Evolutionary conservation across 192 early-diverging fungal species (phyloP).

Genomic region (Geranomyces michiganensis): DNA sequence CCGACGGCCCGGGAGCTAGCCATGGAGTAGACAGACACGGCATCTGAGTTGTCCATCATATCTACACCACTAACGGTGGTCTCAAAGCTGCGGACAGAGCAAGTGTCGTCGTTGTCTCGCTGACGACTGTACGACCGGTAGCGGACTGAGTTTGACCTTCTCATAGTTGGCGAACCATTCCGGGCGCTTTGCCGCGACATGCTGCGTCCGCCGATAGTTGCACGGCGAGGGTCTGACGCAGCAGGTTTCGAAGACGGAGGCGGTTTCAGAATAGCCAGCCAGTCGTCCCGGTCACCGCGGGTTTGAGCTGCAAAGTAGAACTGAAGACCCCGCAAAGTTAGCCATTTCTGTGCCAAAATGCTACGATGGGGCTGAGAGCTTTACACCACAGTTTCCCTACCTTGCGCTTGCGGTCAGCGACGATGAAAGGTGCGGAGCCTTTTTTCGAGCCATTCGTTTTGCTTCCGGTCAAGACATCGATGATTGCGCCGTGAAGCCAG

Average conservation of each 20-base stretch:
- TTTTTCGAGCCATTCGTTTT: conserved; percentile 17
- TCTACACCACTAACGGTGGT: conserved; percentile 8
- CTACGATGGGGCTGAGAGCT: neutral
- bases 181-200: conserved; percentile 2
- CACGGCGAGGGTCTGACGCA: conserved; percentile 11
- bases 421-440: conserved; percentile 24
- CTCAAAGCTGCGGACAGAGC: conserved; percentile 28
- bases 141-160: conserved; percentile 10
- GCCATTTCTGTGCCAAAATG: neutral
- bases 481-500: conserved; percentile 32
- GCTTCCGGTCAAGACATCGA: conserved; percentile 19
- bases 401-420: conserved; percentile 18
- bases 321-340: conserved; percentile 22
- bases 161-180: conserved; percentile 1
- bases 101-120: conserved; percentile 31
- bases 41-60: conserved; percentile 34
- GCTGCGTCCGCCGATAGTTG: conserved; percentile 14
- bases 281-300: conserved; percentile 49
- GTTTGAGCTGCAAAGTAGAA: conserved; percentile 55
- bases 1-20: conserved; percentile 25
- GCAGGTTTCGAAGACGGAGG: neutral
- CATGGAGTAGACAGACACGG: conserved; percentile 47
- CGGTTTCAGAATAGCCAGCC: conserved; percentile 43
- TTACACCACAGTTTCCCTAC: neutral
- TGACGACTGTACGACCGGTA: conserved; percentile 30